A percentile compares a stretch with the other conserved stretches of the same genome.
These are phyloP conservation scores for Exophiala viscosa DNA, from an alignment of 2,329 filamentous ascomycete species.

Conservation along the genomic window DNA sequence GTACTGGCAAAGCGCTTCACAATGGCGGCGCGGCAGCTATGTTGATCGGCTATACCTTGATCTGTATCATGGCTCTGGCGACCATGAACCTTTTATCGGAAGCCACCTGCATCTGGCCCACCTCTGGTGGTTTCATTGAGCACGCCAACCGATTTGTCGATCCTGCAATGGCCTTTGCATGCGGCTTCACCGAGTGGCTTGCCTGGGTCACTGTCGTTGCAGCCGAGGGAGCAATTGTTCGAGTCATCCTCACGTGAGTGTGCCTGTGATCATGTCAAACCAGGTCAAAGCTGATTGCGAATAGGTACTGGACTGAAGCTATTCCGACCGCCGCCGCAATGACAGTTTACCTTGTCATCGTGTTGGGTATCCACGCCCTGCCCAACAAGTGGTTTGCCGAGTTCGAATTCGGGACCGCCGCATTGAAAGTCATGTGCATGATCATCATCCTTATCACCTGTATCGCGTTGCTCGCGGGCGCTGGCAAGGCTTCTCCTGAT, in stretches of 20 bases:
- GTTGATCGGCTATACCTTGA: constrained; percentile 34
- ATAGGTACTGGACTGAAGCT: constrained; percentile 43
- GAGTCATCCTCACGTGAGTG: constrained; percentile 37
- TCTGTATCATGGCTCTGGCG: constrained; percentile 22
- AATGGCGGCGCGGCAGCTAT: constrained; percentile 33
- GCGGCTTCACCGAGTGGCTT: constrained; percentile 48
- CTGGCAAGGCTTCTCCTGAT: constrained; percentile 21
- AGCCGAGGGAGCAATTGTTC: constrained; percentile 45
- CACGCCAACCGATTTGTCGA: constrained; percentile 42
- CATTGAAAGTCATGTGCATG: constrained; percentile 36
- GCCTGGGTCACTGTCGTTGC: constrained; percentile 57
- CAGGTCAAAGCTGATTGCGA: background rate
- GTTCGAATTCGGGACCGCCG: constrained; percentile 6
- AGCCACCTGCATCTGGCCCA: constrained; percentile 3
- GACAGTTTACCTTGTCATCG: constrained; percentile 41
- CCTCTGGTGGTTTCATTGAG: constrained; percentile 30
- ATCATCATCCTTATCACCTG: constrained; percentile 32
- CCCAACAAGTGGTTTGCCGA: constrained; percentile 38
- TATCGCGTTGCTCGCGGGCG: constrained; percentile 35
- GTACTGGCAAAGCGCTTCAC: constrained; percentile 29
- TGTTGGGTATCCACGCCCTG: constrained; percentile 45
- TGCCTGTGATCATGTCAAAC: background rate
- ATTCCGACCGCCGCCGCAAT: constrained; percentile 29
- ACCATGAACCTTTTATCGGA: constrained; percentile 8
- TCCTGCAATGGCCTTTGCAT: constrained; percentile 46